Base-by-base conservation (phyloP, 2,329 filamentous ascomycete genomes). In the Hymenoscyphus linearis region DNA sequence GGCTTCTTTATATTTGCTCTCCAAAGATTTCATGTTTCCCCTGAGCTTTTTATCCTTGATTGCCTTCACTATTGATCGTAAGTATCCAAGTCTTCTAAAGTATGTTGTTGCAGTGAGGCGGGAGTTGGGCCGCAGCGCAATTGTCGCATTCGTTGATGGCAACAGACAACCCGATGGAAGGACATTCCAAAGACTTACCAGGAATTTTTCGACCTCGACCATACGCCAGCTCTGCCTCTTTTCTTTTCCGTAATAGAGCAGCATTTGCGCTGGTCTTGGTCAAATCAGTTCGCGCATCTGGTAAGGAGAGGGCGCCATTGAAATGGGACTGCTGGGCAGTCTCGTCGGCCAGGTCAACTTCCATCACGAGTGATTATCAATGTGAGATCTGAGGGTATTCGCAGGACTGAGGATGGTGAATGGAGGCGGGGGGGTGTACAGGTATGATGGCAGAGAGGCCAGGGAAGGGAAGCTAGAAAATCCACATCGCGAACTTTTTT, bases 21-120 rank as follows among this genome's bases (percentile, higher is more conserved):
- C 95, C 53, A 97, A 82, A 1, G 81, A 81, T 72, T 86, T 88
- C 56, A 99, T 78, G 66, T 91, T 96, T 13, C 85, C 83, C 55
- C 91, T 88, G 65, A 98, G 77, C 75, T 98, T 99, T 81, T 90
- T 96, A 80, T 98, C 92, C 70, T 87, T 89, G 70, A 96, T 85
- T 9, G 79, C 80, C 71, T 88, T 88, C 53, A 87, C 81, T 64
- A 14, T 25, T 12, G 25, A 36, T 6, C 22, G 37, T 60, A n/a
- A 60, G 59, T 16, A 14, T 22, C 18, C 12, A 14, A 31, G 16
- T 58, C 7, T 13, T 3, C n/a, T 12, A 40, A 26, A 2, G 31
- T 6, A 25, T 47, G 5, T 47, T 22, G 10, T 2, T 7, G 31
- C 31, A 31, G 31, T n/a, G n/a, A n/a, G n/a, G n/a, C n/a, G n/a